phyloP scores from a whole-genome alignment of 78 protist species.

The Isochrysis galbana region DNA sequence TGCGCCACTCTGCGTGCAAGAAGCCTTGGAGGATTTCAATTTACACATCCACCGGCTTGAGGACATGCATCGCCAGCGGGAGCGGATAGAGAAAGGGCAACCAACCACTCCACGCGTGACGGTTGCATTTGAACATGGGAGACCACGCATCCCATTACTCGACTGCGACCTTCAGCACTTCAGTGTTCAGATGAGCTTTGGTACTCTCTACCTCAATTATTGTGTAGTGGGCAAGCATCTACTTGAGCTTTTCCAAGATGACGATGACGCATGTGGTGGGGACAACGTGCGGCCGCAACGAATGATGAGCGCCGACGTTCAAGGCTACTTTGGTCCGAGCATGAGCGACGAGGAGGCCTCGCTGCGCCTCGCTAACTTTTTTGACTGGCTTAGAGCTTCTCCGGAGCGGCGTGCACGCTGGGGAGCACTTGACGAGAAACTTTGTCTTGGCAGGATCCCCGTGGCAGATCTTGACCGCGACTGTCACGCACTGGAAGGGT shows the following conservation, averaged over 20 bases:
- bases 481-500: background rate
- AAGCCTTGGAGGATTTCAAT: background rate
- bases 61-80: background rate
- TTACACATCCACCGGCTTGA: background rate
- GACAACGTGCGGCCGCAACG: background rate
- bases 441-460: background rate
- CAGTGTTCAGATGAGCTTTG: background rate
- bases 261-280: background rate
- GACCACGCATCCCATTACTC: background rate
- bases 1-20: background rate
- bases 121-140: background rate
- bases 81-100: background rate
- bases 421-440: background rate
- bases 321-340: background rate
- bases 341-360: background rate
- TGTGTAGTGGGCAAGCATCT: background rate
- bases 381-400: background rate
- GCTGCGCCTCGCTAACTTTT: background rate
- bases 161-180: background rate
- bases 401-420: background rate
- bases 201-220: background rate
- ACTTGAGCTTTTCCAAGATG: background rate
- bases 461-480: background rate
- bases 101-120: background rate
- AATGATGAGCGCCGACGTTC: background rate